Evolutionary conservation across 176 grass and related monocot genomes (phyloP).

Genomic region (Chrysopogon serrulatus): DNA sequence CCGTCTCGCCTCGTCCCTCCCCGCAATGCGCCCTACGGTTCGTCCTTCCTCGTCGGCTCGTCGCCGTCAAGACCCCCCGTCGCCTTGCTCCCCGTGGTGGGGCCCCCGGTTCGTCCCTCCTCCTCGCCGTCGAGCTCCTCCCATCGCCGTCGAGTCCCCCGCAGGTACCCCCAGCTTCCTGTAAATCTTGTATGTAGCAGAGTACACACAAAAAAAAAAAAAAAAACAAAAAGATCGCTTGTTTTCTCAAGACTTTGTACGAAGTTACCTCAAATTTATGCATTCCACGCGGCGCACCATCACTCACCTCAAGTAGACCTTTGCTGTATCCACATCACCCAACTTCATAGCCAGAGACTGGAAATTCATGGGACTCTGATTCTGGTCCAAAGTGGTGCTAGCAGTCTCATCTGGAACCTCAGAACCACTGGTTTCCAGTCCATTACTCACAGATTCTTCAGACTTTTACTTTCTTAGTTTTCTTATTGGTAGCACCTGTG

Average conservation of each 20-base stretch:
- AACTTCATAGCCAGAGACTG: conserved; percentile 54
- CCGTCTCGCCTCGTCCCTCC: too few relatives aligned
- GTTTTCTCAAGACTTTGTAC: background rate
- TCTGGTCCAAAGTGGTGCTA: conserved; percentile 24
- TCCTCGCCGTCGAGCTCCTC: too few relatives aligned
- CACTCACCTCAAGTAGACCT: conserved; percentile 77
- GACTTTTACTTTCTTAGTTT: conserved; percentile 43
- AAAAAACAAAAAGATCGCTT: too few relatives aligned
- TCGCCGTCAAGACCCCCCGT: too few relatives aligned
- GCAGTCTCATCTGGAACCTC: conserved; percentile 21
- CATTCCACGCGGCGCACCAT: conserved; percentile 84
- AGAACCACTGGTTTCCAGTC: conserved; percentile 7
- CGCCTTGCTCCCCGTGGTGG: too few relatives aligned
- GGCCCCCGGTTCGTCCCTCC: too few relatives aligned
- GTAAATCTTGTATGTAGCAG: too few relatives aligned
- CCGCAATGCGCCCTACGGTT: too few relatives aligned
- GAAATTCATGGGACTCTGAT: conserved; percentile 10
- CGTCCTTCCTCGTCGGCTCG: too few relatives aligned
- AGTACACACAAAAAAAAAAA: too few relatives aligned
- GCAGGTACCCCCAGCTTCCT: too few relatives aligned
- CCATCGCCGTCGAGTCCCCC: too few relatives aligned
- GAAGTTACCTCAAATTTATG: conserved; percentile 88
- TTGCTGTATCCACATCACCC: conserved; percentile 71
- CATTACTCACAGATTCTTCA: conserved; percentile 19
- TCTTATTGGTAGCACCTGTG: conserved; percentile 11